These are phyloP conservation scores for Sugiyamaella japonica DNA, from an alignment of 1,139 yeast genomes.

Conservation along the genomic window DNA sequence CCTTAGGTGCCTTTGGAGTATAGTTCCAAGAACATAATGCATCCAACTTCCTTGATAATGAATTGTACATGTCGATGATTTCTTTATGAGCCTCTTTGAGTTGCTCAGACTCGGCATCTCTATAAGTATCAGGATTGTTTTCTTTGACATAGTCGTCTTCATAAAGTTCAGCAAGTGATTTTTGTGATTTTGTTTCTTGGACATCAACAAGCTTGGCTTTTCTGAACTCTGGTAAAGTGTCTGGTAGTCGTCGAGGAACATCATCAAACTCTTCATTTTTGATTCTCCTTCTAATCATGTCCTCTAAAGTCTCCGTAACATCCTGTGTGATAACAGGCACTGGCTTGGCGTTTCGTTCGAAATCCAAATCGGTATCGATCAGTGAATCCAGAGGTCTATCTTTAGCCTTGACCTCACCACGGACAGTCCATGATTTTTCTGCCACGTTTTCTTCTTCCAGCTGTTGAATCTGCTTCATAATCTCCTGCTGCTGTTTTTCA, in stretches of 20 bases:
- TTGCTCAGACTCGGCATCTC: conserved; percentile 54
- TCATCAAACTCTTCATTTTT: conserved; percentile 79
- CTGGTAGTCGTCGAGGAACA: conserved; percentile 68
- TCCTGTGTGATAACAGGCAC: conserved; percentile 94
- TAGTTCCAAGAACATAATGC: conserved; percentile 90
- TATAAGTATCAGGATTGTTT: conserved; percentile 43
- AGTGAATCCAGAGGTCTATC: conserved; percentile 85
- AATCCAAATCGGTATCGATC: conserved; percentile 60
- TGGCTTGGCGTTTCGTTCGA: conserved; percentile 74
- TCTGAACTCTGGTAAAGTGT: conserved; percentile 57
- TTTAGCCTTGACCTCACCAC: conserved; percentile 83
- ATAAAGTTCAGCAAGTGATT: conserved; percentile 88
- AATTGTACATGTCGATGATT: conserved; percentile 62
- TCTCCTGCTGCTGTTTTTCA: conserved; percentile 77
- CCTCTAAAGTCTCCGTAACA: conserved; percentile 82
- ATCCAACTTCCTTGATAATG: conserved; percentile 72
- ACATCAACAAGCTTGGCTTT: conserved; percentile 54
- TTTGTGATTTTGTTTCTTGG: conserved; percentile 79
- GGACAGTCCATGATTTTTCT: conserved; percentile 90
- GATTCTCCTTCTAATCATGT: conserved; percentile 80
- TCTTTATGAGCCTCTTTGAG: conserved; percentile 74
- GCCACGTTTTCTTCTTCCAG: conserved; percentile 87
- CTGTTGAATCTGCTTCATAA: conserved; percentile 72
- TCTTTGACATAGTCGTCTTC: conserved; percentile 73
- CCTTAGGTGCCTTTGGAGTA: conserved; percentile 86